Conservation (phyloP, 768 basidiomycete species). For the Rhizopogon vulgaris region DNA sequence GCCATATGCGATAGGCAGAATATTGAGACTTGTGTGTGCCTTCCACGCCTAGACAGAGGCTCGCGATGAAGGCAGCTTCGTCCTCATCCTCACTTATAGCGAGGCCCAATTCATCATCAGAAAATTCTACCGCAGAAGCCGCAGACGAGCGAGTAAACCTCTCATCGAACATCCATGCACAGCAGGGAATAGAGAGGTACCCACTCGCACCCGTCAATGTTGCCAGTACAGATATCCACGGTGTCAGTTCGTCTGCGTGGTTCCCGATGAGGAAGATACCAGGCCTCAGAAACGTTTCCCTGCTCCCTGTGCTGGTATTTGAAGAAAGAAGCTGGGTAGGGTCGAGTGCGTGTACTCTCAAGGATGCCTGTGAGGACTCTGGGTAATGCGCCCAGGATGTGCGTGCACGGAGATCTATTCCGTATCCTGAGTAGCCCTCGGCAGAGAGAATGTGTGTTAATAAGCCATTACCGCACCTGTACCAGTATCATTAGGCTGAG, state of each 20-base stretch:
- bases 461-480: constrained; percentile 88
- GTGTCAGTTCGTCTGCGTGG: constrained; percentile 94
- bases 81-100: constrained; percentile 16
- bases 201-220: constrained; percentile 55
- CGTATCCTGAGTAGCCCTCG: constrained; percentile 81
- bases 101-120: constrained; percentile 15
- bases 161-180: constrained; percentile 75
- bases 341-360: constrained; percentile 69
- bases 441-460: constrained; percentile 79
- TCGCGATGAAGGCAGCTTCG: constrained; percentile 30
- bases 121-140: constrained; percentile 12
- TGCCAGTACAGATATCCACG: constrained; percentile 85
- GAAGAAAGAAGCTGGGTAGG: constrained; percentile 36
- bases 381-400: constrained; percentile 83
- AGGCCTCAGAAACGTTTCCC: constrained; percentile 24
- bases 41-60: constrained; percentile 56
- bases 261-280: constrained; percentile 84
- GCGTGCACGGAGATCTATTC: constrained; percentile 82
- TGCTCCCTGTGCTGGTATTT: not conserved
- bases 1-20: constrained; percentile 80
- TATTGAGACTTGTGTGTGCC: constrained; percentile 65
- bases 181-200: constrained; percentile 86
- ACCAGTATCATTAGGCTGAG: not conserved
- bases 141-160: constrained; percentile 49
- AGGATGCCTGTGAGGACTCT: constrained; percentile 44